Conservation (phyloP, 441 rosid species). For the Mallotus repandus region DNA sequence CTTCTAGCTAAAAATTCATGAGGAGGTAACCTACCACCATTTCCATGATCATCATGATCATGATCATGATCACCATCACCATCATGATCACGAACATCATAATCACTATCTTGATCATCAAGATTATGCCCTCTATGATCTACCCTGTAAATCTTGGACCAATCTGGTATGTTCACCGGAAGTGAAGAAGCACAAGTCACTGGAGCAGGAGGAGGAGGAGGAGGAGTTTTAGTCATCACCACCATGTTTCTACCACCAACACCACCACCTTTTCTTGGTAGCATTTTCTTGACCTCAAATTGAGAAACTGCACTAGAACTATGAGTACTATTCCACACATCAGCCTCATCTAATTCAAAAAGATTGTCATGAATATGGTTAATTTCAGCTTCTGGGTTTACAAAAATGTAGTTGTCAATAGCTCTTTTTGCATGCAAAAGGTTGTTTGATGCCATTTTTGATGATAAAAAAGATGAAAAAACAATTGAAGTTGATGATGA, state of each 20-base stretch:
- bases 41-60: slow-evolving; percentile 24
- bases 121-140: slow-evolving; percentile 30
- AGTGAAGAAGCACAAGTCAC: slow-evolving; percentile 46
- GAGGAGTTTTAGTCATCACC: slow-evolving; percentile 19
- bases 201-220: too few relatives aligned
- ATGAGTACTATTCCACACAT: slow-evolving; percentile 32
- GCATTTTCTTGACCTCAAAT: slow-evolving; percentile 28
- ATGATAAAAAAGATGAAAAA: neutral
- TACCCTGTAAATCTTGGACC: slow-evolving; percentile 70
- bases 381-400: slow-evolving; percentile 28
- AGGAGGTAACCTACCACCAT: slow-evolving; percentile 60
- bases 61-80: slow-evolving; percentile 24
- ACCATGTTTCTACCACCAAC: slow-evolving; percentile 23
- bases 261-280: slow-evolving; percentile 36
- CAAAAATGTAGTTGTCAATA: slow-evolving; percentile 28
- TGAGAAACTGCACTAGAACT: slow-evolving; percentile 24
- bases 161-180: slow-evolving; percentile 84
- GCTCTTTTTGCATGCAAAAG: slow-evolving; percentile 36
- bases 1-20: slow-evolving; percentile 75
- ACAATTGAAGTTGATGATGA: neutral
- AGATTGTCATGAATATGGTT: slow-evolving; percentile 22
- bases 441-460: slow-evolving; percentile 57
- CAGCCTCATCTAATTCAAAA: slow-evolving; percentile 69
- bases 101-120: slow-evolving; percentile 20
- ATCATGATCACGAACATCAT: slow-evolving; percentile 19